Evolutionary conservation across 2,329 filamentous ascomycete species (phyloP), one percentile per base, ranked within the genome.

Genomic region (Sordariomycetes sp.): DNA sequence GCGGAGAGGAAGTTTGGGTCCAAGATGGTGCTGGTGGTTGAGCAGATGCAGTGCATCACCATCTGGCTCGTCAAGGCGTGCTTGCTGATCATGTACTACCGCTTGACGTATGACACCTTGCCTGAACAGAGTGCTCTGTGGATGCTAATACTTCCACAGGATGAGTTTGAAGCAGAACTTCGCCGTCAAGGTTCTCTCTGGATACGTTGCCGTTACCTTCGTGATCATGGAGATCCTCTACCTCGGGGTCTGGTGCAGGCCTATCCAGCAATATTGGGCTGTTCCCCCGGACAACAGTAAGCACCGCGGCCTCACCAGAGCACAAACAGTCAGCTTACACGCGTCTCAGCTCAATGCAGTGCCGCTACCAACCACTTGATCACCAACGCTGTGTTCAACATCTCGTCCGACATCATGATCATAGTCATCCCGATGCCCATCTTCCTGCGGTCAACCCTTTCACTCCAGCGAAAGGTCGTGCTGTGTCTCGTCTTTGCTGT

Each of bases 1-100:
- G 44, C 41, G 4, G 54, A 61, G 21, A 58, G 72, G 32, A 48
- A 58, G 1, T 55, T 50, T 24, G 76, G 75, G 9, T 77, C 72
- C 30, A 80, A 80, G 59, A 68, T 75, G 58, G 74, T 79, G 1
- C 59, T 79, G 24, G 66, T 77, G 8, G 69, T 72, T 3, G 75
- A 81, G 42, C 63, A 79, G 51, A 66, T 70, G 45, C 80, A 82
- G 57, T 58, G 79, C 14, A 58, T 75, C 34, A 66, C 69, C 8
- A 70, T 71, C 20, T 78, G 70, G 66, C 51, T 59, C 0, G 59
- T 75, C 42, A 79, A 79, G 48, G 51, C 58, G 8, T 77, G 72
- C 44, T 57, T 79, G 41, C 47, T 79, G 21, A 53, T 75, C 40
- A 65, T 77, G 60, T 77, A 74, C 42, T 57, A 64, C 42, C 68